Percentiles rank a stretch among this genome's conserved stretches.
Conservation (phyloP, 768 basidiomycete species). For the Serendipita indica region DNA sequence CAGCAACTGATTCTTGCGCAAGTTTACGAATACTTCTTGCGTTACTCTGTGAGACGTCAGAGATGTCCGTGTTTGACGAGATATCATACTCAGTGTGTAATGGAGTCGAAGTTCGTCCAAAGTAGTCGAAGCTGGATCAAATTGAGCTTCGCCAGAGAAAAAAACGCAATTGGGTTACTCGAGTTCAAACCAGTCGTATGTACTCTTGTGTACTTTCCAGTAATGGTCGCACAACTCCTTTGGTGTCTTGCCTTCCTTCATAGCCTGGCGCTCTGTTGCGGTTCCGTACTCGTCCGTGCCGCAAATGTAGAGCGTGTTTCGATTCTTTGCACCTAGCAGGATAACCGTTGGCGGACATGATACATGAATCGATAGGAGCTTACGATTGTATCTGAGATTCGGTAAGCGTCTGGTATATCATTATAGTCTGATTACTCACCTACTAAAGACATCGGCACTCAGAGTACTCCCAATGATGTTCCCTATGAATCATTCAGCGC, state of each 20-base stretch:
- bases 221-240: slow-evolving; percentile 83
- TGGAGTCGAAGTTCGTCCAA: slow-evolving; percentile 86
- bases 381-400: slow-evolving; percentile 21
- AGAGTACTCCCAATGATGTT: slow-evolving; percentile 92
- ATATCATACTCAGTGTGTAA: slow-evolving; percentile 69
- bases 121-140: slow-evolving; percentile 69
- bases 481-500: slow-evolving; percentile 35
- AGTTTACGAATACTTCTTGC: slow-evolving; percentile 76
- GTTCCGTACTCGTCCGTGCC: slow-evolving; percentile 99
- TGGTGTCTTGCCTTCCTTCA: slow-evolving; percentile 73
- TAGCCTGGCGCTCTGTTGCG: slow-evolving; percentile 92
- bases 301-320: slow-evolving; percentile 85
- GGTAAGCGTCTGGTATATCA: not conserved
- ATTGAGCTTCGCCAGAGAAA: not conserved
- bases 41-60: slow-evolving; percentile 44
- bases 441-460: slow-evolving; percentile 92
- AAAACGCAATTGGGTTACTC: slow-evolving; percentile 34
- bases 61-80: not conserved
- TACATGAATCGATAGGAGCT: slow-evolving; percentile 2
- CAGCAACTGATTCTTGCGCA: slow-evolving; percentile 62
- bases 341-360: not conserved
- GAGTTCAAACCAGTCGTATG: slow-evolving; percentile 97
- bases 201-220: slow-evolving; percentile 70
- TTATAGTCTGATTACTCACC: slow-evolving; percentile 35
- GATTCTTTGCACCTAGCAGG: slow-evolving; percentile 50